Conservation (phyloP, 2,329 filamentous ascomycete genomes). For the Cladosporium sphaerospermum region DNA sequence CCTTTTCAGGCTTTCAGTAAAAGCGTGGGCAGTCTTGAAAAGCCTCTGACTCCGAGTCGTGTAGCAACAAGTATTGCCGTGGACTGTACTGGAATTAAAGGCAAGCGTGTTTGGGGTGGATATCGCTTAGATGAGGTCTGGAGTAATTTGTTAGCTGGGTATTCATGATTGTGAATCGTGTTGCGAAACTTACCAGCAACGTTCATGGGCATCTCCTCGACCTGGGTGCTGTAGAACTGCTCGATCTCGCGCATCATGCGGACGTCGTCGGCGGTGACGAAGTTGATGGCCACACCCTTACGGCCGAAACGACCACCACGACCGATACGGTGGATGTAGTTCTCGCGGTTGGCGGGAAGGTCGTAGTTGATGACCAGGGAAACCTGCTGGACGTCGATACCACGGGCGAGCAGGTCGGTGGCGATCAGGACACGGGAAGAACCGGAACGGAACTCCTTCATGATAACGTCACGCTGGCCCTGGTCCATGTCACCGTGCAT, state of each 20-base stretch:
- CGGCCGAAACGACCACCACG: constrained; percentile 91
- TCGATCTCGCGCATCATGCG: constrained; percentile 99
- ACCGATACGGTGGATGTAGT: constrained; percentile 98
- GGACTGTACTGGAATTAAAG: constrained; percentile 15
- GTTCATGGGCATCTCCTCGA: constrained; percentile 99
- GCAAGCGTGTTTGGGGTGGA: constrained; percentile 14
- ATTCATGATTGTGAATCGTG: not conserved
- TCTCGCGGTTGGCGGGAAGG: constrained; percentile 94
- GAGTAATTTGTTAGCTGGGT: constrained; percentile 32
- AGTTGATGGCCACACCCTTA: constrained; percentile 99
- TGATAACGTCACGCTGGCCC: constrained; percentile 95
- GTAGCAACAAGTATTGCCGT: constrained; percentile 19
- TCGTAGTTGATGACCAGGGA: constrained; percentile 99
- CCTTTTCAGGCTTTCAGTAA: constrained; percentile 5
- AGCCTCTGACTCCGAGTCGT: not conserved
- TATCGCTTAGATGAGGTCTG: constrained; percentile 36
- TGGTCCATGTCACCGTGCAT: constrained; percentile 99
- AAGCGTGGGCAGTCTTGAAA: constrained; percentile 6
- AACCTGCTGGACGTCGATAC: constrained; percentile 98
- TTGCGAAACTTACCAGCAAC: constrained; percentile 50
- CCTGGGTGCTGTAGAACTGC: constrained; percentile 99
- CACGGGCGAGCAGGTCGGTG: constrained; percentile 95
- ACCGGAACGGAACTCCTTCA: constrained; percentile 97
- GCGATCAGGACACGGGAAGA: constrained; percentile 95
- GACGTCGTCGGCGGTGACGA: constrained; percentile 96